Conservation (phyloP, 2,329 filamentous ascomycete species). For the Talaromyces atroroseus region DNA sequence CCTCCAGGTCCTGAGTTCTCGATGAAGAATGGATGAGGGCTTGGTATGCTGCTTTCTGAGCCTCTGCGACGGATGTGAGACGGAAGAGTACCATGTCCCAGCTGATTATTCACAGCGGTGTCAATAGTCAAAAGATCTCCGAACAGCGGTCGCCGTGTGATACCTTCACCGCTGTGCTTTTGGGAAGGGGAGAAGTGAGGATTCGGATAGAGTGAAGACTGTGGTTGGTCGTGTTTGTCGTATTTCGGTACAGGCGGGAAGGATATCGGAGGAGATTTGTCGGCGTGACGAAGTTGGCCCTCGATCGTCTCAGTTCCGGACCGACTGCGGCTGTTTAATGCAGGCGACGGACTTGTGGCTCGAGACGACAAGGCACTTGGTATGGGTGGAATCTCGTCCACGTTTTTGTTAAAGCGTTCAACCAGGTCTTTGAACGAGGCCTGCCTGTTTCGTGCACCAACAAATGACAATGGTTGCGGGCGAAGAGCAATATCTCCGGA, state of each 20-base stretch:
- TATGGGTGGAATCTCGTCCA: conserved; percentile 40
- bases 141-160: conserved; percentile 57
- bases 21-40: conserved; percentile 41
- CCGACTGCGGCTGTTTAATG: conserved; percentile 22
- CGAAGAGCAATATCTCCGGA: conserved; percentile 18
- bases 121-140: conserved; percentile 66
- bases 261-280: conserved; percentile 17
- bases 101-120: conserved; percentile 43
- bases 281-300: conserved; percentile 17
- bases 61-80: conserved; percentile 53
- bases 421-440: conserved; percentile 77
- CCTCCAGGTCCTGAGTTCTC: conserved; percentile 29
- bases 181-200: background rate
- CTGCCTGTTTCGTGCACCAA: conserved; percentile 39
- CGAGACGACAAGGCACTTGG: conserved; percentile 33
- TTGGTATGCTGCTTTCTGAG: conserved; percentile 64
- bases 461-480: conserved; percentile 14
- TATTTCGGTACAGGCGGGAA: conserved; percentile 12
- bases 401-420: conserved; percentile 68
- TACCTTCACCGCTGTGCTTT: background rate
- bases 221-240: background rate
- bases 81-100: conserved; percentile 54
- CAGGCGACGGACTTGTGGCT: conserved; percentile 31
- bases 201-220: conserved; percentile 1
- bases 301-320: conserved; percentile 13